Evolutionary conservation across 2,329 filamentous ascomycete genomes (phyloP), one percentile per base, ranked within the genome.

Genomic region (Elsinoe batatas): DNA sequence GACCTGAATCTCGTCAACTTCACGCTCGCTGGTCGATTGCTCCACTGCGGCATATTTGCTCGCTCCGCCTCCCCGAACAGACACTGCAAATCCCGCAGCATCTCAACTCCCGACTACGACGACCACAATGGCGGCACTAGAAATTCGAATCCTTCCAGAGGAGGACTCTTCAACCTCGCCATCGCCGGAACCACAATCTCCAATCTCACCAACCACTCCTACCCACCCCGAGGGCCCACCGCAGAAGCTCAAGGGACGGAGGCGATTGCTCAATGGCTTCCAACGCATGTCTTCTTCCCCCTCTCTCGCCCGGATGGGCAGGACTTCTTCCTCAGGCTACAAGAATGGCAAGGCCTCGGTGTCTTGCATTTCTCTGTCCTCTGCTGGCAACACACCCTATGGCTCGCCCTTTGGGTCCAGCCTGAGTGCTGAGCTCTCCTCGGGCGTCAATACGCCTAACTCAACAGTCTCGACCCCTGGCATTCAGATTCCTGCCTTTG

Each of bases 201-300:
- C 53, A 5, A 46, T 36, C 17, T 55, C 37, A 2, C 53, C 53
- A 2, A 32, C 33, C 17, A 35, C 53, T 30, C 53, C 53, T 12
- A 30, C 20, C 1, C 53, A 55, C 13, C 40, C 4, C 10, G 40
- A 55, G 17, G 20, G 5, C 13, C 22, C 37, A 8, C 68, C 63
- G 53, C 75, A 74, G 22, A 88, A 85, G 69, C 74, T 80, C 56
- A 89, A 84, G 67, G 79, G 82, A 54, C 81, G 86, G 46, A 81
- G 84, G 63, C 81, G 84, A 58, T 71, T 95, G 33, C 74, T 94
- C 15, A 82, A 83, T 60, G 82, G 84, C 32, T 77, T 95, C 49
- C 85, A 91, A 59, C 84, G 88, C 57, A 91, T 94, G 65, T 84
- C 87, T 10, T 95, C 89, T 0, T 88, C 85, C 5, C 84, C 87